Evolutionary conservation across 768 basidiomycete species (phyloP).

Genomic region (Leccinum broughii): DNA sequence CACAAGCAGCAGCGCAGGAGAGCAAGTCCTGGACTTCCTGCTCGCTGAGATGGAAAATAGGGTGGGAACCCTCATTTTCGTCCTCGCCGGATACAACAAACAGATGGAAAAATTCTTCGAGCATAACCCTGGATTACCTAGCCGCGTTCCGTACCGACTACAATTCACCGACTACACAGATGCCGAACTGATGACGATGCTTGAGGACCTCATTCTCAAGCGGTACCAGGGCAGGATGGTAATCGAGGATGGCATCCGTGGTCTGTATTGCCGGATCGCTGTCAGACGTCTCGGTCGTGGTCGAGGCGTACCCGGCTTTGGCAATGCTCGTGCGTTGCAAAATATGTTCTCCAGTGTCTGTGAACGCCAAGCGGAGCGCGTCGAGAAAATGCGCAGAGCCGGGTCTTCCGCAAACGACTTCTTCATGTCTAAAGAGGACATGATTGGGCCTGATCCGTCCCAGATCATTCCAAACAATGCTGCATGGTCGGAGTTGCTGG

Average conservation of each 20-base stretch:
- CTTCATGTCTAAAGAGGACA: constrained; percentile 49
- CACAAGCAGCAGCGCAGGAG: constrained; percentile 46
- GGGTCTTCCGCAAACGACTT: constrained; percentile 51
- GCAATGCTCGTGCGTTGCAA: constrained; percentile 63
- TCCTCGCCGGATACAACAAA: constrained; percentile 68
- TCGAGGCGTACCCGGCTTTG: constrained; percentile 50
- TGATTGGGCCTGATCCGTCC: constrained; percentile 67
- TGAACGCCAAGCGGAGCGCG: constrained; percentile 54
- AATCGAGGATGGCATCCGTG: constrained; percentile 53
- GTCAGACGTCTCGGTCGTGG: constrained; percentile 18
- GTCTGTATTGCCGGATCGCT: constrained; percentile 49
- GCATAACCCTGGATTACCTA: constrained; percentile 67
- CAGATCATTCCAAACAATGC: constrained; percentile 43
- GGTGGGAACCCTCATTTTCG: constrained; percentile 63
- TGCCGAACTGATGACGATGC: constrained; percentile 54
- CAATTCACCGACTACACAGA: constrained; percentile 64
- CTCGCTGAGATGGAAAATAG: constrained; percentile 77
- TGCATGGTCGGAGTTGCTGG: constrained; percentile 54
- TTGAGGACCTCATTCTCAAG: constrained; percentile 48
- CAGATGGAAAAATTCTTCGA: constrained; percentile 80
- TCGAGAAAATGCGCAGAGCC: constrained; percentile 41
- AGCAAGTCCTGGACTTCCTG: constrained; percentile 65
- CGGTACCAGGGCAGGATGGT: constrained; percentile 51
- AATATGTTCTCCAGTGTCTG: constrained; percentile 48
- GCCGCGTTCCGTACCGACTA: constrained; percentile 64